Percentiles rank a stretch among this genome's conserved stretches.
Evolutionary conservation across 2,329 filamentous ascomycete genomes (phyloP).

Genomic region (Curvularia hawaiiensis): DNA sequence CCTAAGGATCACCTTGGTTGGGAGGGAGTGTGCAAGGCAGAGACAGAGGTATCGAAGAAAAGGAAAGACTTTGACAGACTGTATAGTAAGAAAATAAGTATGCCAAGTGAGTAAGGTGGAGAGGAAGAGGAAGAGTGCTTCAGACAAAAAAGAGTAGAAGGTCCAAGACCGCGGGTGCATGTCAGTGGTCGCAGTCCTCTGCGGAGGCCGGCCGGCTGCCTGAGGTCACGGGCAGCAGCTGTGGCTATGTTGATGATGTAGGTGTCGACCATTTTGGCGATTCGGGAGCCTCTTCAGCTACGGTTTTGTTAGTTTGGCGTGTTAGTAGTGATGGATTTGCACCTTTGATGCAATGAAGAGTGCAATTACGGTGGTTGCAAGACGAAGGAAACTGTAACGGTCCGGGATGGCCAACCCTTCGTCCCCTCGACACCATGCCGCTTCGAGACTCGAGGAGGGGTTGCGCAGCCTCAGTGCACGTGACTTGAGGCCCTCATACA

Average conservation of each 20-base stretch:
- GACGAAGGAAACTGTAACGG: constrained; percentile 27
- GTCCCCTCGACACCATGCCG: constrained; percentile 27
- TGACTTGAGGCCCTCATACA: constrained; percentile 8
- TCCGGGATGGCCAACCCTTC: constrained; percentile 31
- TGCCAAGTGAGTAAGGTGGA: constrained; percentile 2
- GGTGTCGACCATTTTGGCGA: constrained; percentile 25
- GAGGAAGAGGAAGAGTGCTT: constrained; percentile 9
- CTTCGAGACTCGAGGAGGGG: constrained; percentile 18
- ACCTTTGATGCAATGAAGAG: constrained; percentile 20
- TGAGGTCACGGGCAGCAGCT: constrained; percentile 25
- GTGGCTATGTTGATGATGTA: constrained; percentile 37
- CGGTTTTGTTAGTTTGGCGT: constrained; percentile 23
- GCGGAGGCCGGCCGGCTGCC: constrained; percentile 35
- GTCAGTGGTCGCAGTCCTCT: constrained; percentile 17
- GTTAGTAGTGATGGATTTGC: constrained; percentile 36
- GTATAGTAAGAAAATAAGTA: constrained; percentile 6
- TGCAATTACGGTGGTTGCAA: constrained; percentile 27
- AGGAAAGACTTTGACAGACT: not conserved
- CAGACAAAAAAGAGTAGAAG: constrained; percentile 21
- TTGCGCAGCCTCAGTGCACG: constrained; percentile 16
- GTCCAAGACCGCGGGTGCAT: constrained; percentile 14
- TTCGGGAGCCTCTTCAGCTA: constrained; percentile 26
- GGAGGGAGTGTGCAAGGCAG: constrained; percentile 16
- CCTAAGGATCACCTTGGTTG: constrained; percentile 25
- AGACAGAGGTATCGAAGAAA: not conserved